Conservation (phyloP, 345 rosid species). For the Draba incana region DNA sequence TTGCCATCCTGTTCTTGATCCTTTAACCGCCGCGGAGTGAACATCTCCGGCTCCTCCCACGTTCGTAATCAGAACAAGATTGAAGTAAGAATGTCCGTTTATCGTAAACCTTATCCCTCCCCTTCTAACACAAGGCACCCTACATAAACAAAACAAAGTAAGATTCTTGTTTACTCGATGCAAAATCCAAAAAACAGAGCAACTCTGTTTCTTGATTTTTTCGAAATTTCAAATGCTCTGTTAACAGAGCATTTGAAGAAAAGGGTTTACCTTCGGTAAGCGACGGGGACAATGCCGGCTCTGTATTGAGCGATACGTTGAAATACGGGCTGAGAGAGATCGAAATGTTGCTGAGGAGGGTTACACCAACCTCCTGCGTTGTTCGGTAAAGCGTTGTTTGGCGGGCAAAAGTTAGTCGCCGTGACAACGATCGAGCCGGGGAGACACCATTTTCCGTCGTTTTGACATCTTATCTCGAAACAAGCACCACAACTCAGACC, state of each 20-base stretch:
- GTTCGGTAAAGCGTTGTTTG: constrained; percentile 76
- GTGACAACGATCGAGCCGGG: constrained; percentile 71
- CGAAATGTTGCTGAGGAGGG: constrained; percentile 81
- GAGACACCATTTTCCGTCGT: constrained; percentile 71
- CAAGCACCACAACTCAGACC: constrained; percentile 85
- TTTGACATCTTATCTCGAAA: constrained; percentile 64
- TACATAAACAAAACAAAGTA: constrained; percentile 18
- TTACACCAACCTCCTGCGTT: constrained; percentile 88
- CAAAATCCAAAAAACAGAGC: not conserved
- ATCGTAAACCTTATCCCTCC: constrained; percentile 80
- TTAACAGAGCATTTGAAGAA: not conserved
- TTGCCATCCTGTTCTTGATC: constrained; percentile 77
- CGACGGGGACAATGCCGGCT: constrained; percentile 77
- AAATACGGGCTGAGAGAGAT: constrained; percentile 82
- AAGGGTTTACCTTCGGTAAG: constrained; percentile 57
- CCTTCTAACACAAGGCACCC: constrained; percentile 69
- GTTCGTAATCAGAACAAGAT: constrained; percentile 70
- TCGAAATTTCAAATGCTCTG: not conserved
- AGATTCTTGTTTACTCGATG: not conserved
- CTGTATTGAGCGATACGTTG: constrained; percentile 81
- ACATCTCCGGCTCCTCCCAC: constrained; percentile 88
- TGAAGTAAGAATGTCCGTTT: constrained; percentile 85
- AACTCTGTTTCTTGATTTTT: not conserved
- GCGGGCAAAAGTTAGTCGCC: constrained; percentile 86
- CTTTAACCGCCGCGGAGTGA: constrained; percentile 60